phyloP scores from a whole-genome alignment of 2,329 filamentous ascomycete species.

The Diaporthe aspalathi region DNA sequence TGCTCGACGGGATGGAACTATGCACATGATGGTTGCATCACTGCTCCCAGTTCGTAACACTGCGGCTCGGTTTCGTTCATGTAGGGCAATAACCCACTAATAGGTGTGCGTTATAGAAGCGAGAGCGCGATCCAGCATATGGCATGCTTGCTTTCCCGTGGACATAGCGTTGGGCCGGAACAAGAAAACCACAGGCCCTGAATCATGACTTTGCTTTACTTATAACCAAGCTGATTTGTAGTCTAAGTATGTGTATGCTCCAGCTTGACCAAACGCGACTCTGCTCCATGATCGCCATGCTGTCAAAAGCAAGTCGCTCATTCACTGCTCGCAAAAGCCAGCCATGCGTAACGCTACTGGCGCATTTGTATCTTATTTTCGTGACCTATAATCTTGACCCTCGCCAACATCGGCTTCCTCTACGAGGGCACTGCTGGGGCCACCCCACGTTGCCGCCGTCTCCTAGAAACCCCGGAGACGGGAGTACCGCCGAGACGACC shows the following conservation, averaged over 20 bases:
- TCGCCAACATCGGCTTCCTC: background rate
- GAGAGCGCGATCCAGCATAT: background rate
- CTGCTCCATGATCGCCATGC: constrained; percentile 1
- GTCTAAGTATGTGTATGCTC: constrained; percentile 24
- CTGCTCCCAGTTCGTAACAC: too few relatives aligned
- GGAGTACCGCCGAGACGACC: constrained; percentile 34
- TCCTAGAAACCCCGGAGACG: constrained; percentile 33
- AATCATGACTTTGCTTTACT: background rate
- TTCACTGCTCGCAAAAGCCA: background rate
- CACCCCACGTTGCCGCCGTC: background rate
- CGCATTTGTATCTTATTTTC: background rate
- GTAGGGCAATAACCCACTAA: background rate
- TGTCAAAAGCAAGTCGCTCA: constrained; percentile 13
- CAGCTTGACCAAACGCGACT: background rate
- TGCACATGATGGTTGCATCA: too few relatives aligned
- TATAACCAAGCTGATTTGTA: constrained; percentile 3
- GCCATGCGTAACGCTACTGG: background rate
- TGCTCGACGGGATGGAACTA: too few relatives aligned
- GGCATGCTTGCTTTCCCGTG: background rate
- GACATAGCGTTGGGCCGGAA: background rate
- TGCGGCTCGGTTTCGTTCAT: too few relatives aligned
- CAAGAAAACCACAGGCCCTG: background rate
- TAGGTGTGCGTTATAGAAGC: background rate
- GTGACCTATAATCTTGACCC: background rate
- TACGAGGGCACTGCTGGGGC: background rate